Evolutionary conservation across 2,329 filamentous ascomycete species (phyloP).

Genomic region (Periconia sp.): DNA sequence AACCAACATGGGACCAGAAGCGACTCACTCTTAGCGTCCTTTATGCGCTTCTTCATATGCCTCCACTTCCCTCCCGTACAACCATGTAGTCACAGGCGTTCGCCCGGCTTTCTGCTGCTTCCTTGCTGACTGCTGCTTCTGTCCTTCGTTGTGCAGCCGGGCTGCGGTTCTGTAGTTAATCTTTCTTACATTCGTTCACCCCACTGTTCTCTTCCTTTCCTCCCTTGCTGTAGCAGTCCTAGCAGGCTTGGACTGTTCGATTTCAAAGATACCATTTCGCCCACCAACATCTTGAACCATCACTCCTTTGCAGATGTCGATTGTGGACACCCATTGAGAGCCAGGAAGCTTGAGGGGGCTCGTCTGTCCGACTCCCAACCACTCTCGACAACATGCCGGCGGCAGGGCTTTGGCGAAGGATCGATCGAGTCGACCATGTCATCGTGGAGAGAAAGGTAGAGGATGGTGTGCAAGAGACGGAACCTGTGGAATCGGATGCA

Average conservation of each 20-base stretch:
- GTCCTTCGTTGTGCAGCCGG: conserved; percentile 42
- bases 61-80: conserved; percentile 32
- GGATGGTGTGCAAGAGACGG: conserved; percentile 14
- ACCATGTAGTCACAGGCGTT: conserved; percentile 38
- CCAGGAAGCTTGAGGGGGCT: conserved; percentile 39
- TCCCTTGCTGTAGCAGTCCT: conserved; percentile 33
- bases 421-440: conserved; percentile 29
- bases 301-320: conserved; percentile 38
- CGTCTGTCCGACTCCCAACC: conserved; percentile 22
- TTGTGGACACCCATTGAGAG: conserved; percentile 29
- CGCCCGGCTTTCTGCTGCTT: conserved; percentile 37
- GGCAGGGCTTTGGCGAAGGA: conserved; percentile 21
- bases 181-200: conserved; percentile 33
- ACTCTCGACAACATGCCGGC: conserved; percentile 32
- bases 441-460: conserved; percentile 27
- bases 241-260: conserved; percentile 35
- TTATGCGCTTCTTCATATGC: conserved; percentile 43
- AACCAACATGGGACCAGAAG: conserved; percentile 39
- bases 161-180: conserved; percentile 36
- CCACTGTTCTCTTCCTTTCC: conserved; percentile 18
- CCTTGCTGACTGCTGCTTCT: conserved; percentile 36
- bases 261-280: conserved; percentile 6
- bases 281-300: conserved; percentile 18
- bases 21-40: conserved; percentile 38
- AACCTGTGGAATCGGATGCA: conserved; percentile 13